Percentiles rank a stretch among this genome's conserved stretches.
Conservation (phyloP, 164 flowering plant species). For the Stephania yunnanensis region DNA sequence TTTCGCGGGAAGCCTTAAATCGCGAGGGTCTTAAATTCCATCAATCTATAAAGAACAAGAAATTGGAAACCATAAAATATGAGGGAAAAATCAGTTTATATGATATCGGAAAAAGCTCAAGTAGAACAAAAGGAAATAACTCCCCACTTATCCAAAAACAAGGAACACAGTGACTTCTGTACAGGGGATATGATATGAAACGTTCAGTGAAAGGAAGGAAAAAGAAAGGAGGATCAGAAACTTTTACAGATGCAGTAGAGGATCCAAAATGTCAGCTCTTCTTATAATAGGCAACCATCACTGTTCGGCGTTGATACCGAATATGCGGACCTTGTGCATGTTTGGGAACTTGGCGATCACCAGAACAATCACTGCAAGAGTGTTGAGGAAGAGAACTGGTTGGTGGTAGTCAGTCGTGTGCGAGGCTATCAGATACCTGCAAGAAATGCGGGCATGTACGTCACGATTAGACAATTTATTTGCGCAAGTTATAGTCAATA, state of each 20-base stretch:
- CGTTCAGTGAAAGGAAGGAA: neutral
- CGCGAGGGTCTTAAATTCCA: too few relatives aligned
- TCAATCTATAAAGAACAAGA: too few relatives aligned
- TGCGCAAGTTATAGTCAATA: neutral
- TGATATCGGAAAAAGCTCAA: neutral
- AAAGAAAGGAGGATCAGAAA: constrained; percentile 10
- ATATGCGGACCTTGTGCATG: constrained; percentile 76
- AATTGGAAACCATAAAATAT: too few relatives aligned
- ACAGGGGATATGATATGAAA: neutral
- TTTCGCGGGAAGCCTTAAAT: too few relatives aligned
- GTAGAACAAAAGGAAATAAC: neutral
- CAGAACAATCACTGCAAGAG: constrained; percentile 56
- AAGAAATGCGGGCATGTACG: neutral
- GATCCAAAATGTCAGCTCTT: constrained; percentile 9
- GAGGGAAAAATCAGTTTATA: too few relatives aligned
- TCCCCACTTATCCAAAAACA: neutral
- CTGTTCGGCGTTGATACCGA: constrained; percentile 24
- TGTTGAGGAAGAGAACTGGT: constrained; percentile 75
- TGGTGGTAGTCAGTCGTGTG: constrained; percentile 80
- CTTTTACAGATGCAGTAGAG: constrained; percentile 18
- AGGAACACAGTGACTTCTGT: neutral
- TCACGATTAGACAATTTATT: neutral
- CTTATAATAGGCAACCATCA: constrained; percentile 1
- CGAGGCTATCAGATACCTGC: constrained; percentile 80
- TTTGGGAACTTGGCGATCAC: constrained; percentile 79